These are phyloP conservation scores for Mortierella sp. DNA, from an alignment of 371 early-diverging fungal genomes.

Conservation along the genomic window DNA sequence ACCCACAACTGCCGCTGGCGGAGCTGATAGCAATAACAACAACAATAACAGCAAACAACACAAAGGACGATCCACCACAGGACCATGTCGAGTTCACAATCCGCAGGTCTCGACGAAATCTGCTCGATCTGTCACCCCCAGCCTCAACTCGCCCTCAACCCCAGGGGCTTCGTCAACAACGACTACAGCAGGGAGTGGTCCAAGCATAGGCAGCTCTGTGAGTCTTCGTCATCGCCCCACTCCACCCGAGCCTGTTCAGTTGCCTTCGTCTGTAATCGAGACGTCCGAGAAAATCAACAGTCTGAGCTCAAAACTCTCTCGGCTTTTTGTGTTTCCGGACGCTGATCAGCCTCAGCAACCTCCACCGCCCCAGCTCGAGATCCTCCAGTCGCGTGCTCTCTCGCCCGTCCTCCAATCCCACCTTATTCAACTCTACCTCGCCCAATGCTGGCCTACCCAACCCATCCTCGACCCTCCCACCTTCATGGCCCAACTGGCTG, in stretches of 20 bases:
- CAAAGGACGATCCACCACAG: slow-evolving; percentile 45
- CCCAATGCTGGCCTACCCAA: slow-evolving; percentile 52
- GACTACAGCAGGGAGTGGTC: neutral
- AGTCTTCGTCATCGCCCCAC: slow-evolving; percentile 51
- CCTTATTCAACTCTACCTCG: slow-evolving; percentile 51
- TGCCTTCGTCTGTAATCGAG: slow-evolving; percentile 57
- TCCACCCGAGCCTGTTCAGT: slow-evolving; percentile 32
- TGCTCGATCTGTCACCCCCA: slow-evolving; percentile 33
- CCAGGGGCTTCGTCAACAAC: neutral
- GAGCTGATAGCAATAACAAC: neutral
- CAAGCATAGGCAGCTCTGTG: slow-evolving; percentile 18
- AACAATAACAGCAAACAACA: slow-evolving; percentile 15
- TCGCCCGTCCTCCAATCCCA: slow-evolving; percentile 56
- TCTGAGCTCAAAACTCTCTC: slow-evolving; percentile 56
- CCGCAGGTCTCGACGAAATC: slow-evolving; percentile 28
- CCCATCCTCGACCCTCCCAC: slow-evolving; percentile 57
- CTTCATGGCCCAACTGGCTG: slow-evolving; percentile 52
- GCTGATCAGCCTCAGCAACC: slow-evolving; percentile 22
- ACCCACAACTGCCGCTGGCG: neutral
- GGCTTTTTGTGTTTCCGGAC: slow-evolving; percentile 56
- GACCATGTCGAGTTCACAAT: slow-evolving; percentile 48
- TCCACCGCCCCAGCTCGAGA: slow-evolving; percentile 51
- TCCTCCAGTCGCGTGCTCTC: slow-evolving; percentile 50
- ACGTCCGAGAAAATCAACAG: slow-evolving; percentile 57
- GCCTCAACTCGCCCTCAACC: slow-evolving; percentile 14